These are phyloP conservation scores for Babesia ovata DNA, from an alignment of 169 alveolate genomes.

Conservation along the genomic window DNA sequence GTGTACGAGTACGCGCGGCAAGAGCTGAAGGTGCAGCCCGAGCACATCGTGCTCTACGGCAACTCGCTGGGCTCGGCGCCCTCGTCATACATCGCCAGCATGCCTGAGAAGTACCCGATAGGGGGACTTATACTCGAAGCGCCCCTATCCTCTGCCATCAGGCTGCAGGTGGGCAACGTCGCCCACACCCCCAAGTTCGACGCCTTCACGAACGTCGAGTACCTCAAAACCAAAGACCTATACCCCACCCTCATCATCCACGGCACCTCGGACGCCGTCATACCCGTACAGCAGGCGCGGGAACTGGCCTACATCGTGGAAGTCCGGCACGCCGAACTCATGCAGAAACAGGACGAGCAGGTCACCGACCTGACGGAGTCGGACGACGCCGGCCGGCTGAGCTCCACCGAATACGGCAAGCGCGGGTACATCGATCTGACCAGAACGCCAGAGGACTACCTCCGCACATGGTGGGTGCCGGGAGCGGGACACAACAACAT, in stretches of 20 bases:
- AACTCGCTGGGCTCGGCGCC: constrained; percentile 89
- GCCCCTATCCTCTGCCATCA: constrained; percentile 85
- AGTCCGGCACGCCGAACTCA: constrained; percentile 30
- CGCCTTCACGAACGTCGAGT: constrained; percentile 75
- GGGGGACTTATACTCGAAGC: constrained; percentile 90
- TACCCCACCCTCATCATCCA: constrained; percentile 70
- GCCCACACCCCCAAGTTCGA: constrained; percentile 76
- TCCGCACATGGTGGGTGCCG: constrained; percentile 80
- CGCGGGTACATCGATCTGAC: neutral
- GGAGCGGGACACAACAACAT: constrained; percentile 79
- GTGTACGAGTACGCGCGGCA: constrained; percentile 74
- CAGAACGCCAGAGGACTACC: constrained; percentile 34
- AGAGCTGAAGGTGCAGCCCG: constrained; percentile 68
- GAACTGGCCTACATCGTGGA: constrained; percentile 40
- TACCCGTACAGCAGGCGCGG: constrained; percentile 69
- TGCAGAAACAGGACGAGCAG: neutral
- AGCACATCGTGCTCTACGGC: constrained; percentile 83
- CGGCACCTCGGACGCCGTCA: constrained; percentile 68
- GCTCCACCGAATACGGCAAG: too few relatives aligned
- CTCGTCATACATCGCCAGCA: constrained; percentile 76
- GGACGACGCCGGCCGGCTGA: neutral
- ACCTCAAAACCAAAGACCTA: constrained; percentile 50
- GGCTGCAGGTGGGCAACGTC: constrained; percentile 70
- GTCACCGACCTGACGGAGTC: constrained; percentile 2
- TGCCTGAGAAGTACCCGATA: constrained; percentile 65